Evolutionary conservation across 2,329 filamentous ascomycete genomes (phyloP).

Genomic region (Xylariales sp.): DNA sequence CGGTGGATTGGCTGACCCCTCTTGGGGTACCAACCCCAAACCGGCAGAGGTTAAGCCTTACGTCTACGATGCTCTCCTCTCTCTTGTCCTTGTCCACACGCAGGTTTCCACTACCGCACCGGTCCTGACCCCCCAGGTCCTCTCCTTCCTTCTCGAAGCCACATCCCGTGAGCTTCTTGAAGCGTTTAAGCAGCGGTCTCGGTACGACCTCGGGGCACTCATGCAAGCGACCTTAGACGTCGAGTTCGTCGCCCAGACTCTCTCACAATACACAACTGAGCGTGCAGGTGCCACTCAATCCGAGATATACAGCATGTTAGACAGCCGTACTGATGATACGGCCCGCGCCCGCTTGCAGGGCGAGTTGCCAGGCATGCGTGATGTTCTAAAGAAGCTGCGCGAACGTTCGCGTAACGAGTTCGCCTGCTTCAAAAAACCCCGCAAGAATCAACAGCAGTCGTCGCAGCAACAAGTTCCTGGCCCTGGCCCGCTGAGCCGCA

Average conservation of each 20-base stretch:
- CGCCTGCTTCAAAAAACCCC: conserved; percentile 65
- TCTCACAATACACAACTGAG: conserved; percentile 85
- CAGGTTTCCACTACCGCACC: conserved; percentile 78
- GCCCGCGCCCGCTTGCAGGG: conserved; percentile 75
- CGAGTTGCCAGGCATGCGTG: conserved; percentile 86
- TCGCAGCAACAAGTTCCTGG: not conserved
- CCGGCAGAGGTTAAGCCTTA: conserved; percentile 81
- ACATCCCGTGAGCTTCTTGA: conserved; percentile 75
- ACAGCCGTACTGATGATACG: conserved; percentile 83
- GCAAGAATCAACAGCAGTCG: conserved; percentile 11
- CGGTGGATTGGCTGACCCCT: conserved; percentile 63
- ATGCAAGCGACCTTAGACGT: conserved; percentile 98
- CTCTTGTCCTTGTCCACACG: conserved; percentile 85
- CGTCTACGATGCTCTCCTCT: conserved; percentile 81
- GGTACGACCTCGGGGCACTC: conserved; percentile 73
- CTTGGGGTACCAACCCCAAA: conserved; percentile 62
- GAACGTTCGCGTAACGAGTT: conserved; percentile 84
- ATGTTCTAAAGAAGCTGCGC: conserved; percentile 75
- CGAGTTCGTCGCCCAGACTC: conserved; percentile 92
- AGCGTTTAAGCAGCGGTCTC: conserved; percentile 63
- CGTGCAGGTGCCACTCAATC: conserved; percentile 76
- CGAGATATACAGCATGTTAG: conserved; percentile 87
- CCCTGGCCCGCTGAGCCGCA: conserved; percentile 17
- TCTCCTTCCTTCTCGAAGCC: conserved; percentile 83
- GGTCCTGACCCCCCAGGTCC: conserved; percentile 72